A percentile compares a stretch with the other conserved stretches of the same genome.
Conservation (phyloP, 2,329 filamentous ascomycete species). For the Calonectria hongkongensis region DNA sequence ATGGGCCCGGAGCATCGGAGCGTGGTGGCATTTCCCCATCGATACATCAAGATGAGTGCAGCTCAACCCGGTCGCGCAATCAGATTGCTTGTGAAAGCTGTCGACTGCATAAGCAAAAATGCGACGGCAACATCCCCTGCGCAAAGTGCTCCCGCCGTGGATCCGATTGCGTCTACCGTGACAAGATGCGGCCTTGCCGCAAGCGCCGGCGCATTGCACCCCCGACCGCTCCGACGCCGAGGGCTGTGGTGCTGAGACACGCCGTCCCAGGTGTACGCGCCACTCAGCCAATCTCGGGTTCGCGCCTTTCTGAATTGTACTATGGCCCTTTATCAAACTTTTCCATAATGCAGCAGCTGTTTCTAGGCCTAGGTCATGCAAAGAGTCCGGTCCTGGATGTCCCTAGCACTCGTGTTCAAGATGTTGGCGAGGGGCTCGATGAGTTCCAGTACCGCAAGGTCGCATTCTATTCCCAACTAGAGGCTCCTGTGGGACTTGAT, state of each 20-base stretch:
- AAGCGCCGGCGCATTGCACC: neutral
- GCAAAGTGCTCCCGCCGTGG: neutral
- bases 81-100: conserved; percentile 21
- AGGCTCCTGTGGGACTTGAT: neutral
- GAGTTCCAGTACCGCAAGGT: conserved; percentile 21
- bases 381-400: neutral
- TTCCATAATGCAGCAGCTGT: conserved; percentile 18
- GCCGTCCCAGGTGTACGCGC: conserved; percentile 1
- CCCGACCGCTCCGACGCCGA: neutral
- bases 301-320: conserved; percentile 10
- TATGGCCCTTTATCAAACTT: conserved; percentile 9
- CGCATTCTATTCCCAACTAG: conserved; percentile 11
- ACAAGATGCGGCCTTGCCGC: conserved; percentile 12
- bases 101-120: conserved; percentile 16
- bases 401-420: neutral
- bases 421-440: conserved; percentile 9
- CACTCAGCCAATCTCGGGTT: conserved; percentile 10
- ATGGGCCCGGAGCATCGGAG: neutral
- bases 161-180: conserved; percentile 2
- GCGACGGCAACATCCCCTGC: conserved; percentile 4
- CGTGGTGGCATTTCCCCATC: neutral
- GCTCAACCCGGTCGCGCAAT: neutral
- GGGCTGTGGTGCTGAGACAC: neutral
- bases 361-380: neutral
- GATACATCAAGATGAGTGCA: neutral